These are phyloP conservation scores for Starmera quercuum DNA, from an alignment of 805 yeast species.

Conservation along the genomic window DNA sequence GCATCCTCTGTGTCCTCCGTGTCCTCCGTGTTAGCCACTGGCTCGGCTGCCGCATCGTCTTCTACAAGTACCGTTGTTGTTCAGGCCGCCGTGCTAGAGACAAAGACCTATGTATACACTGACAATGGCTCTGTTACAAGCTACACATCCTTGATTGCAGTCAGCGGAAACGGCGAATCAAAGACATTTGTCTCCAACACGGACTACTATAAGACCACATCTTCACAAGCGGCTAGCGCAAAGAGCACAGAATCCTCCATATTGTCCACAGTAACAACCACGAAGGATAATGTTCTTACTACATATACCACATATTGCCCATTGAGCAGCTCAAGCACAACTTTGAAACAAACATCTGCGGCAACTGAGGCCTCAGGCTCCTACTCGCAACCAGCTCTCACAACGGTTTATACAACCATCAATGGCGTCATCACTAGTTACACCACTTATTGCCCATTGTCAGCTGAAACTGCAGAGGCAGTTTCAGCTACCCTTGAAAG, in stretches of 20 bases:
- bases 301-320: slow-evolving; percentile 26
- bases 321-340: too few relatives aligned
- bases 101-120: not conserved
- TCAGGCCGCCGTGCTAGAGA: not conserved
- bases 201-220: slow-evolving; percentile 4
- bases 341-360: too few relatives aligned
- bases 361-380: too few relatives aligned
- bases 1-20: not conserved
- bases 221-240: slow-evolving; percentile 6
- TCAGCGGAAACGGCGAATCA: slow-evolving; percentile 3
- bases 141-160: slow-evolving; percentile 3
- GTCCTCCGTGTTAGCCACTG: not conserved
- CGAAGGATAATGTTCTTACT: slow-evolving; percentile 3
- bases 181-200: slow-evolving; percentile 2
- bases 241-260: slow-evolving; percentile 9
- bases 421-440: slow-evolving; percentile 13
- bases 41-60: not conserved
- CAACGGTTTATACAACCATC: not conserved
- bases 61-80: not conserved
- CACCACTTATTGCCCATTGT: slow-evolving; percentile 22
- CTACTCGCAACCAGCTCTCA: slow-evolving; percentile 8
- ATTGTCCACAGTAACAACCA: slow-evolving; percentile 1
- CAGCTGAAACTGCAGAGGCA: slow-evolving; percentile 9
- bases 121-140: slow-evolving; percentile 4
- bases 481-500: slow-evolving; percentile 6